Percentiles rank a stretch among this genome's conserved stretches.
phyloP scores from a whole-genome alignment of 2,329 filamentous ascomycete species.

The Dactylellina drechsleri region DNA sequence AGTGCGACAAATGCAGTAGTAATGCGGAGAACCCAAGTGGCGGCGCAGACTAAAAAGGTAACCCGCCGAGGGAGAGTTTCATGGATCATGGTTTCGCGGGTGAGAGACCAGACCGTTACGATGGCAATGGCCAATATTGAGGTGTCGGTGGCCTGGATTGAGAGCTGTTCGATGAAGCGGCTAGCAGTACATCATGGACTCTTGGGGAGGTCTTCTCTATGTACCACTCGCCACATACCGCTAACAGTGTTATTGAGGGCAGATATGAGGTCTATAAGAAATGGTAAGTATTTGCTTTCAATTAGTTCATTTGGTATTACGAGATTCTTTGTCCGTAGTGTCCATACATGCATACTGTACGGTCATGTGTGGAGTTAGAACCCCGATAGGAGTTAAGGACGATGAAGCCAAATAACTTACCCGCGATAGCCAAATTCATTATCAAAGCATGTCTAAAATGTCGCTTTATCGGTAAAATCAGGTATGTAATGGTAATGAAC shows the following conservation, averaged over 20 bases:
- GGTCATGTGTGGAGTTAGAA: too few species aligned
- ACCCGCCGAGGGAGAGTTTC: slow-evolving; percentile 14
- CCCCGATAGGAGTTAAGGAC: neutral
- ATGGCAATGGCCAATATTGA: slow-evolving; percentile 65
- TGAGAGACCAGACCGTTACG: slow-evolving; percentile 63
- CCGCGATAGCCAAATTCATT: slow-evolving; percentile 44
- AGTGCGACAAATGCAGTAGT: slow-evolving; percentile 61
- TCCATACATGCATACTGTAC: too few species aligned
- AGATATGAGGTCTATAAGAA: slow-evolving; percentile 62
- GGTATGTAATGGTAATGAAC: slow-evolving; percentile 46
- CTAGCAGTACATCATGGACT: slow-evolving; percentile 62
- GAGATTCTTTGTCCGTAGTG: too few species aligned
- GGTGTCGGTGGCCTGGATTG: slow-evolving; percentile 63
- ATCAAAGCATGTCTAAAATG: slow-evolving; percentile 54
- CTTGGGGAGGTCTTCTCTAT: slow-evolving; percentile 57
- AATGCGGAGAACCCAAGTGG: slow-evolving; percentile 63
- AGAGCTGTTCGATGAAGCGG: slow-evolving; percentile 64
- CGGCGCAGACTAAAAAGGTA: slow-evolving; percentile 60
- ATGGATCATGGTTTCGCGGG: slow-evolving; percentile 57
- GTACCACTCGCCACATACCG: slow-evolving; percentile 60
- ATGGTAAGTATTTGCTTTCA: neutral
- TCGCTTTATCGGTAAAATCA: slow-evolving; percentile 46
- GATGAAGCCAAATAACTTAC: slow-evolving; percentile 15
- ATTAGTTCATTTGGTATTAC: neutral
- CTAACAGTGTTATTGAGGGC: slow-evolving; percentile 63